These are phyloP conservation scores for Lotmaria passim DNA, from an alignment of 208 protist genomes.

Conservation along the genomic window DNA sequence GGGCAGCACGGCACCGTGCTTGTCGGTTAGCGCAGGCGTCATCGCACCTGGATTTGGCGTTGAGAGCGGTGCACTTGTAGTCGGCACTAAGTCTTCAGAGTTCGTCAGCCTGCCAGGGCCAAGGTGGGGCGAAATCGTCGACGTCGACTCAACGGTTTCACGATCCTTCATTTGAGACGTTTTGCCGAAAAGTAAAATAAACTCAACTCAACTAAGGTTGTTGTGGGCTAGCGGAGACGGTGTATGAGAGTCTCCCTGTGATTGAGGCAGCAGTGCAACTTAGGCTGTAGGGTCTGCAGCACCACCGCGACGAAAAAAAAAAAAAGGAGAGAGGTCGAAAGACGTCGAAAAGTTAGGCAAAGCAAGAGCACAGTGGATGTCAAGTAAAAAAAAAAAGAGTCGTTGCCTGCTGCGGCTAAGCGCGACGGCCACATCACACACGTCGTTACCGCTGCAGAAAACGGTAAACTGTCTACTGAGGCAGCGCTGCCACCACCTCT, in stretches of 20 bases:
- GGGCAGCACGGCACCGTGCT: background rate
- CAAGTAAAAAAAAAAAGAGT: too few relatives aligned
- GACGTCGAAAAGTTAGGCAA: too few relatives aligned
- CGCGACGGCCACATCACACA: too few relatives aligned
- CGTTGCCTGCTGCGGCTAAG: too few relatives aligned
- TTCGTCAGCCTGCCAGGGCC: background rate
- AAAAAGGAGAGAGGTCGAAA: background rate
- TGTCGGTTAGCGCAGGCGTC: background rate
- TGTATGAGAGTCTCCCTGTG: background rate
- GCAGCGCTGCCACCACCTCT: too few relatives aligned
- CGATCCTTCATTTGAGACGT: background rate
- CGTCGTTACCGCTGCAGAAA: too few relatives aligned
- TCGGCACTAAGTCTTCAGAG: too few relatives aligned
- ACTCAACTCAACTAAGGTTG: too few relatives aligned
- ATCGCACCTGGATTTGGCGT: background rate
- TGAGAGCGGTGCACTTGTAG: background rate
- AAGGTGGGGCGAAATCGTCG: background rate
- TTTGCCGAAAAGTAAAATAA: too few relatives aligned
- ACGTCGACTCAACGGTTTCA: background rate
- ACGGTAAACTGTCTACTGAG: too few relatives aligned
- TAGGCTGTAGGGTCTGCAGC: too few relatives aligned
- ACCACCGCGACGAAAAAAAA: background rate
- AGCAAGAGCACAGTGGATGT: too few relatives aligned
- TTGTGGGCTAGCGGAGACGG: background rate
- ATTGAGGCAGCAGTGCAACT: background rate